Evolutionary conservation across 345 rosid species (phyloP), one percentile per base, ranked within the genome.

Genomic region (Syzygium jambos): DNA sequence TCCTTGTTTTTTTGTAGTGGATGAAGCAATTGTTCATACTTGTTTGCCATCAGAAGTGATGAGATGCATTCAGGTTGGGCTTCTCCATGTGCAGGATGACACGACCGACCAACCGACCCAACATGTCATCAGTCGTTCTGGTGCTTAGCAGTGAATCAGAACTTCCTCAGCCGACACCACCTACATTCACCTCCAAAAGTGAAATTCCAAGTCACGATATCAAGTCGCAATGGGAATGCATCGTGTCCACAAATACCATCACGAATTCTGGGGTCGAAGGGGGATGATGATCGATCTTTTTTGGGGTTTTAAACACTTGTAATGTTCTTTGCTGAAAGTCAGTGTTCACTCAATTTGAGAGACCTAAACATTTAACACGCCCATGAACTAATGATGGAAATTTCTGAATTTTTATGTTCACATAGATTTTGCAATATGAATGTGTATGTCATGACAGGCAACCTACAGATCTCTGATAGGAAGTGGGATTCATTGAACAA

Each of bases 61-160:
- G 78, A 88, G 85, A 41, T 90, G 92, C 86, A 85, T 91, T 43
- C 91, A 91, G 52, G 59, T 88, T 1, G 89, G 89, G 12, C 85
- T 90, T 5, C 51, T 93, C 25, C 90, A 89, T 73, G 90, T 90
- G 27, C 92, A 90, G 82, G 91, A 90, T 53, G 85, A 89, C 25
- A 52, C 9, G 8, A 59, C 78, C 6, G 55, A 86, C 22, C 6
- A 52, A 87, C 22, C 88, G 91, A 30, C 93, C 93, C 5, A 88
- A 88, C 51, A 90, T 91, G 90, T 86, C 29, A 25, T 73, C 87
- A 4, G 51, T 77, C 10, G 38, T 23, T 23, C 2, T 52, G 65
- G 38, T 86, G 85, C 41, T 77, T 8, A 77, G n/a, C 34, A 11
- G 41, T n/a, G 82, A 51, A 49, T 61, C 51, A 29, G 23, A 63